Percentiles rank a stretch among this genome's conserved stretches.
Conservation (phyloP, 257 asterid species). For the Vinca minor region DNA sequence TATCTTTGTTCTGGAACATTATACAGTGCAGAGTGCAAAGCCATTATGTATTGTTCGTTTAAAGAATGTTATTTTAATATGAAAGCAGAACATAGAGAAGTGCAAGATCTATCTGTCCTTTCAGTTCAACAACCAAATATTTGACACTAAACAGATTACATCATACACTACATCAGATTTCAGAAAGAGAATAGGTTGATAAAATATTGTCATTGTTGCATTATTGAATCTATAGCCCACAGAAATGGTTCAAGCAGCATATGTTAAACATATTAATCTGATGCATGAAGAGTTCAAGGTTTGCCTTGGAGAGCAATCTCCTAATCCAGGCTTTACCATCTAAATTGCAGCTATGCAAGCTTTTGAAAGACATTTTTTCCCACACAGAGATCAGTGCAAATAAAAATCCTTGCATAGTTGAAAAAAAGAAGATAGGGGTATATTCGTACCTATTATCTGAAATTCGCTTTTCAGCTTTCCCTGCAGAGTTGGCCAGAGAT, state of each 20-base stretch:
- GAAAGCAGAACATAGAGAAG: background rate
- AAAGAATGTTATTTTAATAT: background rate
- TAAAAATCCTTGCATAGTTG: background rate
- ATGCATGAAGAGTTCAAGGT: background rate
- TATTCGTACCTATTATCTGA: slow-evolving; percentile 60
- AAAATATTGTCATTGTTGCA: background rate
- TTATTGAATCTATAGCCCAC: background rate
- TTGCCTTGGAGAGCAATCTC: background rate
- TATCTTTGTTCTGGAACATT: background rate
- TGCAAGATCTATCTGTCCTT: background rate
- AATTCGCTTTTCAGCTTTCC: slow-evolving; percentile 67
- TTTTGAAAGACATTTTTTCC: background rate
- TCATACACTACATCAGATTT: background rate
- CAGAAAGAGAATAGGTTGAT: background rate
- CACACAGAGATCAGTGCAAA: background rate
- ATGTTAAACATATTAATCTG: background rate
- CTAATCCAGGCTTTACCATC: background rate
- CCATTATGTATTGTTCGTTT: background rate
- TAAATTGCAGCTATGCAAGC: slow-evolving; percentile 5
- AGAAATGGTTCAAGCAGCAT: background rate
- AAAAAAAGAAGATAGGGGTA: slow-evolving; percentile 16
- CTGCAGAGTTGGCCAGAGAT: slow-evolving; percentile 76
- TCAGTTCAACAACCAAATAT: background rate
- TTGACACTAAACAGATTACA: background rate
- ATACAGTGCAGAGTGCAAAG: background rate